Conservation (phyloP, 352 stramenopile genomes). For the Globisporangium yorkense region DNA sequence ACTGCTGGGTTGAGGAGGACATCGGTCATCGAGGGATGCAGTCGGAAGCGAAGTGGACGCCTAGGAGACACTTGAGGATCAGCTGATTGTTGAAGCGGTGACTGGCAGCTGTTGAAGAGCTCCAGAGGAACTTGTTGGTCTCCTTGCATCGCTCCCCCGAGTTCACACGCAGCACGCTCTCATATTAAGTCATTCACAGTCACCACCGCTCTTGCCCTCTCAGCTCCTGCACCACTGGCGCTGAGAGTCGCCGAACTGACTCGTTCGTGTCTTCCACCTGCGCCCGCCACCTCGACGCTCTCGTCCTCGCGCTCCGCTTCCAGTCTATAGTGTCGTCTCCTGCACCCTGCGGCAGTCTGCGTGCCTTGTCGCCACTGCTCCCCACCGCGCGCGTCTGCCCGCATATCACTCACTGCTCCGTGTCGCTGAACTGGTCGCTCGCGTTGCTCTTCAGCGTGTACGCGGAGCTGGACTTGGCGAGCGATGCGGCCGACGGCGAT, state of each 20-base stretch:
- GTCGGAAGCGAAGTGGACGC: neutral
- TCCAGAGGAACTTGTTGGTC: neutral
- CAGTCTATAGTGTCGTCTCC: slow-evolving; percentile 1
- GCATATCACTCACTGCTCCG: slow-evolving; percentile 4
- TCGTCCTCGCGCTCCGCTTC: neutral
- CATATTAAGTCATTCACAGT: neutral
- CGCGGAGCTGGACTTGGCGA: slow-evolving; percentile 7
- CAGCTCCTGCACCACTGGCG: no score
- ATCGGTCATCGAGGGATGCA: neutral
- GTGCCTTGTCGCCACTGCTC: neutral
- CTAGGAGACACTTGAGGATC: neutral
- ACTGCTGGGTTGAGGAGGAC: no score
- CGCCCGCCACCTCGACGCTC: neutral
- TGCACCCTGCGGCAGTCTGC: no score
- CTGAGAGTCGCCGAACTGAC: neutral
- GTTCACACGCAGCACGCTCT: slow-evolving; percentile 1
- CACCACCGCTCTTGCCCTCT: neutral
- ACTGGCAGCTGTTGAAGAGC: neutral
- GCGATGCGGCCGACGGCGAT: slow-evolving; percentile 11
- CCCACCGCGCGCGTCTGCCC: neutral
- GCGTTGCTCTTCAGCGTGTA: slow-evolving; percentile 3
- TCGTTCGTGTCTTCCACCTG: neutral
- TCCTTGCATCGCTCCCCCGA: neutral
- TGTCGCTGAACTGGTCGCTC: slow-evolving; percentile 4
- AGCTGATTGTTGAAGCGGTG: no score